Evolutionary conservation across 2,329 filamentous ascomycete genomes (phyloP), one percentile per base, ranked within the genome.

Genomic region (Lasiodiplodia theobromae): DNA sequence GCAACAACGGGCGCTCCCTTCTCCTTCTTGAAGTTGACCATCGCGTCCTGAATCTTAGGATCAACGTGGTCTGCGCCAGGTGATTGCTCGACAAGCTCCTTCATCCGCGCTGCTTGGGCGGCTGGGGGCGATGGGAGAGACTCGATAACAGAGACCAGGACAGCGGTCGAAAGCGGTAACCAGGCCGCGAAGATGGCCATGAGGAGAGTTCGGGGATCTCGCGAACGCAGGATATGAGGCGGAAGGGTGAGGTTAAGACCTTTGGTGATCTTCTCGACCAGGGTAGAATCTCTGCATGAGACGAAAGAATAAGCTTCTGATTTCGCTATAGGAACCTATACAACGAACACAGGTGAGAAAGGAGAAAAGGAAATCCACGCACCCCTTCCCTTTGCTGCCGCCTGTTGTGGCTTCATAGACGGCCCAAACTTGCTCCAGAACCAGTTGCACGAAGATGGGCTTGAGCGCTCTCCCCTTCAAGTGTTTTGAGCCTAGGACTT

Each of bases 401-500:
- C 94, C 94, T 4, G 89, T 91, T 0, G 95, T 97, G 52, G 94
- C 95, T 74, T 94, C 89, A 77, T 99, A 99, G 11, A 96, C 92
- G 31, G 94, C 94, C 96, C 96, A 99, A 67, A 99, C 91, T 70
- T 94, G 95, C 73, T 98, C 96, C 66, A 99, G 85, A 7, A 99
- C 96, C 62, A 99, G 85, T 78, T 98, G 96, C 16, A 98, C 96
- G 79, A 99, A 99, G 87, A 99, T 93, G 10, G 96, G 96, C 81
- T 98, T 99, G 70, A 99, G 82, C 69, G 91, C 88, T 57, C 96
- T 87, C 3, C 96, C 96, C 77, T 97, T 98, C 63, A 99, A 84
- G 82, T 99, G 96, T 80, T 97, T 98, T 34, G 90, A 88, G 0
- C 91, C 92, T 6, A 99, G 84, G 0, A 99, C 91, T 76, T 97